These are phyloP conservation scores for Symmetrospora coprosmae DNA, from an alignment of 768 basidiomycete genomes.

Conservation along the genomic window DNA sequence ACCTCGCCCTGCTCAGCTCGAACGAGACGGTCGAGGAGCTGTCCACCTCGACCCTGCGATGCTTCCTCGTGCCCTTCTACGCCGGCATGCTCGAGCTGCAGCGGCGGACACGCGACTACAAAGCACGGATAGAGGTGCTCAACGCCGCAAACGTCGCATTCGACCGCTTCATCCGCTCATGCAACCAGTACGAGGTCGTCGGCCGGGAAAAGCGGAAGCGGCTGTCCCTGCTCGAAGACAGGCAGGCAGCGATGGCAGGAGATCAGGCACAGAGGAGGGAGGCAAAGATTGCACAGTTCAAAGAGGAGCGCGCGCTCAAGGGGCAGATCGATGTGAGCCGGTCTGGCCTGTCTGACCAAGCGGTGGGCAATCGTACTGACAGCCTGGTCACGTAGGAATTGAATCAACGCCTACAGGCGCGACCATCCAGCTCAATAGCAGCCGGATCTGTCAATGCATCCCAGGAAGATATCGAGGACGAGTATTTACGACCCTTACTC, in stretches of 20 bases:
- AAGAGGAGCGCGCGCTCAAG: constrained; percentile 67
- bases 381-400: not conserved
- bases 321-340: constrained; percentile 51
- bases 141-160: constrained; percentile 47
- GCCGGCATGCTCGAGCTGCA: constrained; percentile 54
- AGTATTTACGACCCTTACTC: constrained; percentile 28
- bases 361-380: not conserved
- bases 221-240: constrained; percentile 8
- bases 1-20: constrained; percentile 60
- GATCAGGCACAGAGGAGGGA: constrained; percentile 65
- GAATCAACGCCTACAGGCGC: not conserved
- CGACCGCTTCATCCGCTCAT: constrained; percentile 24
- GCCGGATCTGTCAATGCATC: not conserved
- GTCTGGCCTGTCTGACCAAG: not conserved
- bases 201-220: constrained; percentile 46
- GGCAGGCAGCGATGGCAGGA: constrained; percentile 39
- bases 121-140: constrained; percentile 49
- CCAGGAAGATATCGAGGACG: constrained; percentile 16
- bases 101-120: constrained; percentile 45
- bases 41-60: constrained; percentile 58
- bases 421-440: not conserved
- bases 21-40: constrained; percentile 76
- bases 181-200: constrained; percentile 53
- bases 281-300: constrained; percentile 78
- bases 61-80: constrained; percentile 58